Percentiles rank a stretch among this genome's conserved stretches.
phyloP scores from a whole-genome alignment of 371 early-diverging fungal genomes.

The Funneliformis caledonium region DNA sequence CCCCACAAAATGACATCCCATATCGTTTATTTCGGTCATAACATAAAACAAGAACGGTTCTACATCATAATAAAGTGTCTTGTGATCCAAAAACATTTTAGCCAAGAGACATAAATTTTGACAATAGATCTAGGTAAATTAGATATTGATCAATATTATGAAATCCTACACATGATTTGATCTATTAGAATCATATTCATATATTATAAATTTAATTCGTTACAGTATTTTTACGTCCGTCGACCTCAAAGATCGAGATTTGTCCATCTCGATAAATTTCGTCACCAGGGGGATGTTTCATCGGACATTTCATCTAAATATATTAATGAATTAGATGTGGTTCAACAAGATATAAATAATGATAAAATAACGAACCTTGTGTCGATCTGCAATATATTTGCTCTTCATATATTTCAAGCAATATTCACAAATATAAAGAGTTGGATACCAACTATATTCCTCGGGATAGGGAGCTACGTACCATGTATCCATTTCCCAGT shows the following conservation, averaged over 20 bases:
- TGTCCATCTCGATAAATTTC: conserved; percentile 96
- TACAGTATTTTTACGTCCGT: conserved; percentile 92
- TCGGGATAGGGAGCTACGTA: conserved; percentile 98
- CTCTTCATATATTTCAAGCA: conserved; percentile 95
- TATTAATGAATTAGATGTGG: not conserved
- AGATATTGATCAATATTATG: not conserved
- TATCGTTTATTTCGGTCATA: conserved; percentile 81
- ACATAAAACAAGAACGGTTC: conserved; percentile 99
- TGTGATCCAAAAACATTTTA: conserved; percentile 99
- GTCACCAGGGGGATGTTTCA: conserved; percentile 96
- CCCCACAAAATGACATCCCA: conserved; percentile 87
- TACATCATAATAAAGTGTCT: conserved; percentile 99
- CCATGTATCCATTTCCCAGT: conserved; percentile 93
- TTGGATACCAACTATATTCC: conserved; percentile 77
- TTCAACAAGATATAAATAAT: not conserved
- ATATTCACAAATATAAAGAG: conserved; percentile 94
- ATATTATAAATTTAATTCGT: not conserved
- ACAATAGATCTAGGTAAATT: conserved; percentile 77
- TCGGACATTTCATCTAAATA: conserved; percentile 76
- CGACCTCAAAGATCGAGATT: conserved; percentile 93
- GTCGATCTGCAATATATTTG: conserved; percentile 26
- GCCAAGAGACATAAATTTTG: conserved; percentile 97
- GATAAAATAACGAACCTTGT: conserved; percentile 19
- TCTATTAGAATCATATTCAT: not conserved
- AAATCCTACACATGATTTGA: not conserved